Conservation (phyloP, 2,329 filamentous ascomycete species). For the Bipolaris victoriae region DNA sequence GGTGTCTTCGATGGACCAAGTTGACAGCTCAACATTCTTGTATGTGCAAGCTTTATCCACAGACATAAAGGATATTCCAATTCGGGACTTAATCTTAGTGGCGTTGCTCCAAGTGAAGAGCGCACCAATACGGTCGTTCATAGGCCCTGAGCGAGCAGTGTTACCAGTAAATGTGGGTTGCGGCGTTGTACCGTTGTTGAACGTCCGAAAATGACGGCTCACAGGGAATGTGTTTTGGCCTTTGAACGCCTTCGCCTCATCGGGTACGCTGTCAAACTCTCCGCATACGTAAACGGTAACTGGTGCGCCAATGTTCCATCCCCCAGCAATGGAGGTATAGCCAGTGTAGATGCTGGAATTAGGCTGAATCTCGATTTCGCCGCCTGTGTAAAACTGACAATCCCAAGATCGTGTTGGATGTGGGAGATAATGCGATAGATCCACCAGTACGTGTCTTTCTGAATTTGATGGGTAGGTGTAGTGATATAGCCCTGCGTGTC, state of each 20-base stretch:
- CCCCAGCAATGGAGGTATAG: slow-evolving; percentile 43
- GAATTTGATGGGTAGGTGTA: slow-evolving; percentile 48
- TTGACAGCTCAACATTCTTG: slow-evolving; percentile 53
- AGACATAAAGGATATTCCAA: slow-evolving; percentile 58
- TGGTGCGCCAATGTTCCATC: slow-evolving; percentile 48
- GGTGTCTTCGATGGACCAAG: slow-evolving; percentile 52
- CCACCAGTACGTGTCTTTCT: slow-evolving; percentile 54
- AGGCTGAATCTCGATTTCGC: slow-evolving; percentile 43
- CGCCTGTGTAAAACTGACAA: slow-evolving; percentile 46
- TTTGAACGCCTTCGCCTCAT: slow-evolving; percentile 37
- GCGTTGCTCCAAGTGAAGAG: slow-evolving; percentile 56
- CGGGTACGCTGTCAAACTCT: slow-evolving; percentile 39
- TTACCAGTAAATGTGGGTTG: slow-evolving; percentile 38
- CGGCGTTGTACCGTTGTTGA: slow-evolving; percentile 39
- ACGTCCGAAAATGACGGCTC: slow-evolving; percentile 42
- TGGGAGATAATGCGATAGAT: slow-evolving; percentile 55
- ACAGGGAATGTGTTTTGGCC: slow-evolving; percentile 48
- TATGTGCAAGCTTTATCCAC: slow-evolving; percentile 57
- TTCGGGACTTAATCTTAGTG: slow-evolving; percentile 55
- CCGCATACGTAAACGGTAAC: slow-evolving; percentile 47
- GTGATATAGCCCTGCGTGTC: slow-evolving; percentile 47
- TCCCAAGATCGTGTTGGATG: slow-evolving; percentile 44
- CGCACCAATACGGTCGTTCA: slow-evolving; percentile 57
- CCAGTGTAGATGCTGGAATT: slow-evolving; percentile 41
- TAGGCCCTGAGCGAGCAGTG: slow-evolving; percentile 37